Conservation (phyloP, 2,329 filamentous ascomycete species). For the Diaporthe helianthi region DNA sequence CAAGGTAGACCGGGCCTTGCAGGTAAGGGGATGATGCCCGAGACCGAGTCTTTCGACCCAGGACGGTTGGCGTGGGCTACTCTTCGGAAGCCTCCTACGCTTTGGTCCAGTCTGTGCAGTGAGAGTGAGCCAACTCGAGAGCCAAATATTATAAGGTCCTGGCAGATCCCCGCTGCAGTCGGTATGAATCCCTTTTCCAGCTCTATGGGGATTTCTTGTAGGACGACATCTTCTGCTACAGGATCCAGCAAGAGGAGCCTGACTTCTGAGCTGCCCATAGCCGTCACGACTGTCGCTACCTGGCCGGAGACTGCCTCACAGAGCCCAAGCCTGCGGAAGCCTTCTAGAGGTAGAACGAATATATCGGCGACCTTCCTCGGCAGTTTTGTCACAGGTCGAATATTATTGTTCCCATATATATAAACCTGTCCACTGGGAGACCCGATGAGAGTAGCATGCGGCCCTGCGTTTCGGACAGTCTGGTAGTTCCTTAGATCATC, state of each 20-base stretch:
- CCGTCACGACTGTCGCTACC: constrained; percentile 50
- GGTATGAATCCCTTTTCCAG: constrained; percentile 58
- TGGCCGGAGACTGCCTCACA: not conserved
- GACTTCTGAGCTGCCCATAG: constrained; percentile 54
- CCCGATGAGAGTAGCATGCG: constrained; percentile 54
- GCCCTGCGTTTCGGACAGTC: constrained; percentile 50
- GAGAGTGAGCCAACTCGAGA: constrained; percentile 60
- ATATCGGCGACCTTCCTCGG: constrained; percentile 60
- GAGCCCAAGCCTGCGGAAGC: not conserved
- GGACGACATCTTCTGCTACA: constrained; percentile 40
- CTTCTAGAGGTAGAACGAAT: constrained; percentile 46
- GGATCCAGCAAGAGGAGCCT: constrained; percentile 50
- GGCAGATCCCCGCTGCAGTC: constrained; percentile 53
- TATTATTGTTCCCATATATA: constrained; percentile 46
- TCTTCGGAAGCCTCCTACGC: constrained; percentile 41
- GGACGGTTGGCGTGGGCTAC: constrained; percentile 46
- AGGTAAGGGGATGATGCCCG: constrained; percentile 63
- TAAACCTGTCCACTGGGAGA: constrained; percentile 58
- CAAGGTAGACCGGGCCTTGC: constrained; percentile 37
- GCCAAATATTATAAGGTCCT: constrained; percentile 57
- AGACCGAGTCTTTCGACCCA: constrained; percentile 69
- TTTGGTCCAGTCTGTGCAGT: constrained; percentile 40
- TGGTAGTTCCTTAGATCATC: constrained; percentile 55
- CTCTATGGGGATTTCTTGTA: constrained; percentile 41
- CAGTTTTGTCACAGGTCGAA: constrained; percentile 48